Conservation (phyloP, 1,284 basidiomycete genomes). For the Ustilago sp. region DNA sequence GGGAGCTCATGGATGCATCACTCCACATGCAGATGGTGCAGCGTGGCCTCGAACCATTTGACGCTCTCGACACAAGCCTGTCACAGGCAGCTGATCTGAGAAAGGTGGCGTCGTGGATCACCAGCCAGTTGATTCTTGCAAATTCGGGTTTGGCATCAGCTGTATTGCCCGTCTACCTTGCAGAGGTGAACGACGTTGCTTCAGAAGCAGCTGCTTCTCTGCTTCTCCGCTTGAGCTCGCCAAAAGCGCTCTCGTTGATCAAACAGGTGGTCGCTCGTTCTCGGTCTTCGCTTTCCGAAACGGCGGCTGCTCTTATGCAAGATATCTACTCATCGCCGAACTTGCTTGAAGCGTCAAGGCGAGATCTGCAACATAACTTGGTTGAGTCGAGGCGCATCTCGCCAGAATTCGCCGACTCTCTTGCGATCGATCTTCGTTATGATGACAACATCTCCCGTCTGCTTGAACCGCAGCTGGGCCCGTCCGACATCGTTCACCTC, state of each 20-base stretch:
- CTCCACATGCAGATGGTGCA: slow-evolving; percentile 22
- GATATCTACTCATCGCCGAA: slow-evolving; percentile 19
- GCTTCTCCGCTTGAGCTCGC: slow-evolving; percentile 31
- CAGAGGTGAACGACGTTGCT: slow-evolving; percentile 7
- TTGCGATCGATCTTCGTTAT: slow-evolving; percentile 41
- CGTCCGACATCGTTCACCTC: slow-evolving; percentile 17
- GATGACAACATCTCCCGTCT: slow-evolving; percentile 33
- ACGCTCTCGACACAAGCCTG: not conserved
- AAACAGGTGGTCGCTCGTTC: slow-evolving; percentile 15
- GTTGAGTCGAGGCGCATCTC: slow-evolving; percentile 15
- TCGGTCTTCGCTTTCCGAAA: slow-evolving; percentile 6
- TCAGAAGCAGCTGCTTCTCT: slow-evolving; percentile 22
- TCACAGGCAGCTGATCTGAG: not conserved
- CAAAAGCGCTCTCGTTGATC: slow-evolving; percentile 18
- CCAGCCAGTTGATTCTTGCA: slow-evolving; percentile 26
- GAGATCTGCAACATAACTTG: slow-evolving; percentile 9
- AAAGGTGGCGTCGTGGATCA: slow-evolving; percentile 24
- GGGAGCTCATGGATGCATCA: slow-evolving; percentile 34
- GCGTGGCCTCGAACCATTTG: slow-evolving; percentile 19
- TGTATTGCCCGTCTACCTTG: slow-evolving; percentile 21
- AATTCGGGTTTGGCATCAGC: slow-evolving; percentile 35
- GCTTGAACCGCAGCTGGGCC: slow-evolving; percentile 9
- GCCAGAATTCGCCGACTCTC: slow-evolving; percentile 18
- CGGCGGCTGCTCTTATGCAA: slow-evolving; percentile 15
- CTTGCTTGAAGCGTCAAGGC: slow-evolving; percentile 4